Evolutionary conservation across 768 basidiomycete genomes (phyloP).

Genomic region (Cystobasidium onofrii): DNA sequence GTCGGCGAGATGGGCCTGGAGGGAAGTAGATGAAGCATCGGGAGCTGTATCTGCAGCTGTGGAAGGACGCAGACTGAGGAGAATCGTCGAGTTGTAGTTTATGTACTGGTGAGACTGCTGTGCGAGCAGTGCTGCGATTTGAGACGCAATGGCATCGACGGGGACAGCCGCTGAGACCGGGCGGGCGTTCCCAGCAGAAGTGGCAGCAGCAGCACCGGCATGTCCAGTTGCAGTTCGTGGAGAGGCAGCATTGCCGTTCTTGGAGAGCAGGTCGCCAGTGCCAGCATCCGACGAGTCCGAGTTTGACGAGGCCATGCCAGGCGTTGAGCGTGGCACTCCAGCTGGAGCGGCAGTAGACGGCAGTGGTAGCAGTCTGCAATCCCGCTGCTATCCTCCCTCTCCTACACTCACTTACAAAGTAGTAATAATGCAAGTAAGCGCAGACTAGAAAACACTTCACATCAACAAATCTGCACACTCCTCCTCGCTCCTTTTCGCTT

Average conservation of each 20-base stretch:
- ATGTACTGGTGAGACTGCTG: conserved; percentile 14
- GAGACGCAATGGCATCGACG: conserved; percentile 20
- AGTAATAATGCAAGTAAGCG: too few relatives aligned
- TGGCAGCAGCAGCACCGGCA: not conserved
- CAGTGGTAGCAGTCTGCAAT: not conserved
- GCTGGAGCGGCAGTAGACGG: not conserved
- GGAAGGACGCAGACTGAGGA: not conserved
- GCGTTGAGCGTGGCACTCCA: not conserved
- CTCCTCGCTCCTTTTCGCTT: too few relatives aligned
- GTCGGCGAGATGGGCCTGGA: conserved; percentile 9
- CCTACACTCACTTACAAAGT: too few relatives aligned
- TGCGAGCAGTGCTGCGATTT: conserved; percentile 1
- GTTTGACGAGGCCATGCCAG: conserved; percentile 4
- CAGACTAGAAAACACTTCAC: too few relatives aligned
- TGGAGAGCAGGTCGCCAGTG: not conserved
- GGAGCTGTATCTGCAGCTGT: not conserved
- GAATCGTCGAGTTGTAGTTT: conserved; percentile 7
- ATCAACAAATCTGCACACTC: too few relatives aligned
- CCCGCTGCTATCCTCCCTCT: too few relatives aligned
- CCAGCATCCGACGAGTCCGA: conserved; percentile 12
- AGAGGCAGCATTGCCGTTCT: not conserved
- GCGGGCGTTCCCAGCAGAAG: not conserved
- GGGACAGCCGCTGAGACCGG: not conserved
- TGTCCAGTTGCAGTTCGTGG: not conserved
- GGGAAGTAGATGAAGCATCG: not conserved